Evolutionary conservation across 352 stramenopile genomes (phyloP).

Genomic region (Hyaloperonospora brassicae): DNA sequence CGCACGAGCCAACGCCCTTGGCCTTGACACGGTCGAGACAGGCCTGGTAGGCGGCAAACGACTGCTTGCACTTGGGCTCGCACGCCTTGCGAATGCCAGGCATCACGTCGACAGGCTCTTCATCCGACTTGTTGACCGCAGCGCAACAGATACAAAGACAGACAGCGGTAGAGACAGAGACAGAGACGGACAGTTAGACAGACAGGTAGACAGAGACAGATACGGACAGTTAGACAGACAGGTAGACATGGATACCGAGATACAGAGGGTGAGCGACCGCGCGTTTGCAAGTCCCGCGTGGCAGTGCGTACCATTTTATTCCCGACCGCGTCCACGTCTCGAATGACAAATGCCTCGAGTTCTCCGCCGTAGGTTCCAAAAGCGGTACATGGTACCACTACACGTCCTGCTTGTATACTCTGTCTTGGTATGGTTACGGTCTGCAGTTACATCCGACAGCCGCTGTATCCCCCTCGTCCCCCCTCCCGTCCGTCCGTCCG

Average conservation of each 20-base stretch:
- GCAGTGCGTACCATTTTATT: slow-evolving; percentile 22
- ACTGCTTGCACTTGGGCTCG: slow-evolving; percentile 85
- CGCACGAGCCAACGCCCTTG: slow-evolving; percentile 89
- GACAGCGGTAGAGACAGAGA: background rate
- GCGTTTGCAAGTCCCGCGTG: no score
- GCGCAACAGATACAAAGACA: background rate
- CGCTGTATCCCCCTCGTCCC: background rate
- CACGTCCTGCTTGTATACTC: background rate
- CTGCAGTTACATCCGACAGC: background rate
- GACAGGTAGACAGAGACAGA: no score
- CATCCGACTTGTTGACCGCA: slow-evolving; percentile 33
- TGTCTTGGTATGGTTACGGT: background rate
- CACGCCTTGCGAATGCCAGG: slow-evolving; percentile 88
- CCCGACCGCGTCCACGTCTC: slow-evolving; percentile 8
- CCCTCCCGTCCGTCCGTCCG: background rate
- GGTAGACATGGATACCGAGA: no score
- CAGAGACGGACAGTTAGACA: background rate
- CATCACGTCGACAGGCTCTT: slow-evolving; percentile 91
- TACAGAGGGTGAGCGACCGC: no score
- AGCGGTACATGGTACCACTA: slow-evolving; percentile 1
- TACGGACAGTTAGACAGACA: no score
- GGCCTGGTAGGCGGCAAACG: slow-evolving; percentile 85
- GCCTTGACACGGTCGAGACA: slow-evolving; percentile 88
- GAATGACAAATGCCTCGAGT: background rate
- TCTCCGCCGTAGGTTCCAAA: slow-evolving; percentile 1